Conservation (phyloP, 176 grass and related monocot genomes). For the Chloris gayana region DNA sequence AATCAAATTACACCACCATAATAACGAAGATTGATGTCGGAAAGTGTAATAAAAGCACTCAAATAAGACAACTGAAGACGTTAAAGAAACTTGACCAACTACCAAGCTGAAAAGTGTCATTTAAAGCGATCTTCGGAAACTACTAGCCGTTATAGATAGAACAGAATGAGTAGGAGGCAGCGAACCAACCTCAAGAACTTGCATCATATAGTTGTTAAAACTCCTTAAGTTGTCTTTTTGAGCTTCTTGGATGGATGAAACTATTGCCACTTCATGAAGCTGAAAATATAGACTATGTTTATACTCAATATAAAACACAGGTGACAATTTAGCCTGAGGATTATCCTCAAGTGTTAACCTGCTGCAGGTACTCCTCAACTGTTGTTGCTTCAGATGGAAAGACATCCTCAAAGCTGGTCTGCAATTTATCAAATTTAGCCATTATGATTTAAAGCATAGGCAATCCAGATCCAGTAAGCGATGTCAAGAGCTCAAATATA, state of each 20-base stretch:
- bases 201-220: constrained; percentile 95
- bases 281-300: constrained; percentile 49
- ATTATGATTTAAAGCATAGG: constrained; percentile 23
- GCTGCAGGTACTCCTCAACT: constrained; percentile 92
- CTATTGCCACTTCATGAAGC: constrained; percentile 95
- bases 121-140: constrained; percentile 8
- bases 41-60: constrained; percentile 15
- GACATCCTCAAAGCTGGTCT: constrained; percentile 98
- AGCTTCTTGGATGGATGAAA: constrained; percentile 99
- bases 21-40: constrained; percentile 12
- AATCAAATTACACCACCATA: constrained; percentile 15
- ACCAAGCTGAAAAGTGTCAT: constrained; percentile 6
- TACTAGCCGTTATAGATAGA: constrained; percentile 21
- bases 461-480: not conserved
- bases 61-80: constrained; percentile 25
- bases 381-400: constrained; percentile 94
- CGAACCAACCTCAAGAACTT: constrained; percentile 83
- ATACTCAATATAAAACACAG: constrained; percentile 25
- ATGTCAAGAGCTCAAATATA: constrained; percentile 17
- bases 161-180: constrained; percentile 36
- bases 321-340: constrained; percentile 18
- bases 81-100: constrained; percentile 20
- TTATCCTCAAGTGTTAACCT: constrained; percentile 54
- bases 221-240: constrained; percentile 97
- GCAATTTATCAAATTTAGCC: constrained; percentile 23